Percentiles rank a stretch among this genome's conserved stretches.
Conservation (phyloP, 129 eudicot species). For the Apium graveolens region DNA sequence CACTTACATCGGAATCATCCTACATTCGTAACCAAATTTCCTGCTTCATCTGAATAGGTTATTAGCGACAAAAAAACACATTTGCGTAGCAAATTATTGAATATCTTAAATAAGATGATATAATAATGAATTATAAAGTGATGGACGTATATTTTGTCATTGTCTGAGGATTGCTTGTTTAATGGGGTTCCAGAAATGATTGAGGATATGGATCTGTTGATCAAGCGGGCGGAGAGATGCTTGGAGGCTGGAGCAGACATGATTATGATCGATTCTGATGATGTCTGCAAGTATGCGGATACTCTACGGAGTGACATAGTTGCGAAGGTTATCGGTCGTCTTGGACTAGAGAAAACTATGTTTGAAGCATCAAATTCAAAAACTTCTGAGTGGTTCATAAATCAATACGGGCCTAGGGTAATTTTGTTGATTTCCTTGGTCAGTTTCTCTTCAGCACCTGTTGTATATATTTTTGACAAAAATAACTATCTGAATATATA, state of each 20-base stretch:
- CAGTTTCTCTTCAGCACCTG: not conserved
- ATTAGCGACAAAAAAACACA: not conserved
- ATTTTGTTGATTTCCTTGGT: not conserved
- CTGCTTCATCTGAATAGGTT: not conserved
- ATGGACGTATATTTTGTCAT: not conserved
- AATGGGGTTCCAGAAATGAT: slow-evolving; percentile 39
- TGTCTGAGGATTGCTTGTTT: not conserved
- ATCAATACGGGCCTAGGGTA: slow-evolving; percentile 88
- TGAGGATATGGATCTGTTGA: slow-evolving; percentile 75
- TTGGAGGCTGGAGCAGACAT: slow-evolving; percentile 99
- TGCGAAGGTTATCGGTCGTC: slow-evolving; percentile 75
- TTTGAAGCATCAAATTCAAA: slow-evolving; percentile 78
- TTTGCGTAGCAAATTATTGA: not conserved
- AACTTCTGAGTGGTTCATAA: slow-evolving; percentile 86
- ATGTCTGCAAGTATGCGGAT: slow-evolving; percentile 64
- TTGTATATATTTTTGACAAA: not conserved
- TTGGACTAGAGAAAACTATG: slow-evolving; percentile 88
- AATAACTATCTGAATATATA: not conserved
- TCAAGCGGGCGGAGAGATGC: slow-evolving; percentile 89
- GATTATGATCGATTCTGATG: slow-evolving; percentile 88
- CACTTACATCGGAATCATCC: not conserved
- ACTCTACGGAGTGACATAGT: slow-evolving; percentile 67
- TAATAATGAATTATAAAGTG: not conserved
- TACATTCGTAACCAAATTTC: not conserved
- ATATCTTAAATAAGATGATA: too few species aligned